Evolutionary conservation across 2,329 filamentous ascomycete genomes (phyloP).

Genomic region (Decorospora gaudefroyi): DNA sequence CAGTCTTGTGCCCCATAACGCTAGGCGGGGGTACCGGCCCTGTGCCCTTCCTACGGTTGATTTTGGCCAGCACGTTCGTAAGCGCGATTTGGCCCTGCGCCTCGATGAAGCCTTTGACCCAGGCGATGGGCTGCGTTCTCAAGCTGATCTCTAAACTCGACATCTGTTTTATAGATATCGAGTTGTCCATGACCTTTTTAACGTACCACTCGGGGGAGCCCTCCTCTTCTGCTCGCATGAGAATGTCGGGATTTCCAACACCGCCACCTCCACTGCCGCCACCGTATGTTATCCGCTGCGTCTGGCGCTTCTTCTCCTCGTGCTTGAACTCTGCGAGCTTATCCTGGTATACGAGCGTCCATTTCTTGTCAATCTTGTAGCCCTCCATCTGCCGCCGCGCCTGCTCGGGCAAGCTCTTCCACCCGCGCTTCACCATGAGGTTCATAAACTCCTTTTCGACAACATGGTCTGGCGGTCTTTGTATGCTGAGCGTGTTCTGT

Average conservation of each 20-base stretch:
- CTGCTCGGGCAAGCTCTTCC: conserved; percentile 95
- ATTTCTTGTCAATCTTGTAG: conserved; percentile 93
- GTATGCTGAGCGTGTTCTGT: conserved; percentile 64
- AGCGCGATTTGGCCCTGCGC: conserved; percentile 95
- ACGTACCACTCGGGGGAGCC: conserved; percentile 98
- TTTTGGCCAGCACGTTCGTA: conserved; percentile 89
- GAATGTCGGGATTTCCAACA: conserved; percentile 62
- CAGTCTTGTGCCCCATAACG: conserved; percentile 57
- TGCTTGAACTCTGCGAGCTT: conserved; percentile 90
- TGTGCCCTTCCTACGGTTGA: conserved; percentile 82
- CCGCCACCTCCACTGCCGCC: conserved; percentile 48
- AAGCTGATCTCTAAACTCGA: conserved; percentile 93
- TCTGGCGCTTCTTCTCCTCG: conserved; percentile 84
- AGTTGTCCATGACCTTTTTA: conserved; percentile 93
- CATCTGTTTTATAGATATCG: conserved; percentile 86
- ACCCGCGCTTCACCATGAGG: conserved; percentile 96
- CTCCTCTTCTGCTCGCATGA: conserved; percentile 85
- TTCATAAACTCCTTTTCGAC: conserved; percentile 91
- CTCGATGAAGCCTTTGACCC: conserved; percentile 96
- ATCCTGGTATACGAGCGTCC: conserved; percentile 96
- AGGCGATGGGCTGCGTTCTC: conserved; percentile 92
- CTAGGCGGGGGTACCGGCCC: conserved; percentile 68
- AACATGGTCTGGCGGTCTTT: conserved; percentile 74
- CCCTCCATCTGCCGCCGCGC: conserved; percentile 94
- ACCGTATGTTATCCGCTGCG: conserved; percentile 65